These are phyloP conservation scores for Amoebophrya sp. DNA, from an alignment of 169 alveolate species.

Conservation along the genomic window DNA sequence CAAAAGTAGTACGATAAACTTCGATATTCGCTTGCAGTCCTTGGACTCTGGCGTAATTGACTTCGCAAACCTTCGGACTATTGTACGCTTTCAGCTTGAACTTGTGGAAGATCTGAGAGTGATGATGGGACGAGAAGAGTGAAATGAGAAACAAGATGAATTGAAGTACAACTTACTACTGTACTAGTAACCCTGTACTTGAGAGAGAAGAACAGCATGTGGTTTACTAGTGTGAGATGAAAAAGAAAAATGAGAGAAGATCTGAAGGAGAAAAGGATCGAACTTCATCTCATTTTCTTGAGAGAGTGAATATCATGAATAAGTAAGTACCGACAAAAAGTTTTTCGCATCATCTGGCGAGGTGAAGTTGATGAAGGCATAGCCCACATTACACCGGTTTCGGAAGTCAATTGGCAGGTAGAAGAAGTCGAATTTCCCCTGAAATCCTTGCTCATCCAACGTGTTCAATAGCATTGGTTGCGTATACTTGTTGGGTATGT, in stretches of 20 bases:
- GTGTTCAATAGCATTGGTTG: constrained; percentile 50
- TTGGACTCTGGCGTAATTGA: constrained; percentile 29
- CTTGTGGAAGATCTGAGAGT: constrained; percentile 1
- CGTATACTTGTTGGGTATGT: constrained; percentile 67
- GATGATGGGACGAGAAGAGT: too few species aligned
- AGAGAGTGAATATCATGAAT: too few species aligned
- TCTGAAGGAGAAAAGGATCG: too few species aligned
- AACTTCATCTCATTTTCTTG: too few species aligned
- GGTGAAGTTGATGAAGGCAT: constrained; percentile 59
- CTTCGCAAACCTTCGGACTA: constrained; percentile 31
- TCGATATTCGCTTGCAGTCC: constrained; percentile 35
- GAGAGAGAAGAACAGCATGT: too few species aligned
- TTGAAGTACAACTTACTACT: too few species aligned
- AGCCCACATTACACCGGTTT: constrained; percentile 62
- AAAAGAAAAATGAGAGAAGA: too few species aligned
- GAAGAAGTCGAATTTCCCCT: constrained; percentile 56
- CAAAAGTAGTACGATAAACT: background rate
- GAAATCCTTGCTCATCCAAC: constrained; percentile 53
- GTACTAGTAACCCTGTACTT: too few species aligned
- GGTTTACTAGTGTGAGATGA: too few species aligned
- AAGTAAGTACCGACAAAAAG: background rate
- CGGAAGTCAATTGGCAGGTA: constrained; percentile 61
- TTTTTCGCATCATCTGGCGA: background rate
- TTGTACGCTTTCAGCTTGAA: constrained; percentile 31
- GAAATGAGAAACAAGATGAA: too few species aligned